Base-by-base conservation (phyloP, 495 filamentous ascomycete species). In the Podospora didyma region DNA sequence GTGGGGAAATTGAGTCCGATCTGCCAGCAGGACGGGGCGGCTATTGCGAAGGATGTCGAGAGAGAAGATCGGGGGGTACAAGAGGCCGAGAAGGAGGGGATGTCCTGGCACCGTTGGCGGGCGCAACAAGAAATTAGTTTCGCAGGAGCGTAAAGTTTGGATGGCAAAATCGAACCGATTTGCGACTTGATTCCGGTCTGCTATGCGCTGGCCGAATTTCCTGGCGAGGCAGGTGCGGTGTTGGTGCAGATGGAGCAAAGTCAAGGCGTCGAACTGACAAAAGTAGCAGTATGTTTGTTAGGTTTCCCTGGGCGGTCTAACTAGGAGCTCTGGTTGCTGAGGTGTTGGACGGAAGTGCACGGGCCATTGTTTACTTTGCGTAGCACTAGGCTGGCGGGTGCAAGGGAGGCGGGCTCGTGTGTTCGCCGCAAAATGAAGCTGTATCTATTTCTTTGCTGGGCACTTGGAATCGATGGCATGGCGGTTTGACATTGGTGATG, bases 361-460 rank as follows among this genome's bases (percentile, higher is more conserved):
- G 62, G 64, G 65, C 65, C 65, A 68, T 66, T 69, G 66, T 69
- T 69, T 69, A 69, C 66, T 66, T 64, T 16, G 58, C 6, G 41
- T 23, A 42, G 52, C 9, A n/a, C 20, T 26, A 37, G 51, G 20
- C 39, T 42, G 39, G 44, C 10, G 35, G 16, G n/a, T n/a, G n/a
- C n/a, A n/a, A 14, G 16, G 16, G 35, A 37, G 26, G 7, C 34
- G 14, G 34, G 34, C 7, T 14, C 7, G 34, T 35, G 9, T 7
- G 16, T 10, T 7, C 44, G 42, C 41, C 20, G 24, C 35, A 45
- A 56, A 52, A 20, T 46, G 54, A 61, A 51, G 46, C 24, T 19
- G 7, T 49, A 37, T 20, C 11, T 46, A 28, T 44, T 16, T 22
- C 23, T 46, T 9, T 16, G 21, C 28, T 37, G 45, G 49, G 26